Evolutionary conservation across 768 basidiomycete species (phyloP).

Genomic region (Leccinum variicolor): DNA sequence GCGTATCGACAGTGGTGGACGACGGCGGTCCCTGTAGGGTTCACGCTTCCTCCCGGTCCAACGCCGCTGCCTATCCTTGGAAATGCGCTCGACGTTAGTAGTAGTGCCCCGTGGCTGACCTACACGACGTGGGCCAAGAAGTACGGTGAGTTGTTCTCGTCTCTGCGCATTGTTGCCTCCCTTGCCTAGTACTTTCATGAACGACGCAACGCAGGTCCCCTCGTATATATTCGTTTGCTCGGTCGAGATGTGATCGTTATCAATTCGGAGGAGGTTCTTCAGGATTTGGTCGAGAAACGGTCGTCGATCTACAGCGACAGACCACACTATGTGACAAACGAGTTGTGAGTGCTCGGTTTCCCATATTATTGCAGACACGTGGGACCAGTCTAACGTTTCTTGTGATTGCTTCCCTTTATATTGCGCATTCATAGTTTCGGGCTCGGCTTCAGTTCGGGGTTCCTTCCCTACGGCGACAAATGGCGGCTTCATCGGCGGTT

Average conservation of each 20-base stretch:
- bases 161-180: background rate
- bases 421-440: constrained; percentile 1
- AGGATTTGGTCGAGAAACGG: constrained; percentile 12
- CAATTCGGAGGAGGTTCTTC: constrained; percentile 8
- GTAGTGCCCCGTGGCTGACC: constrained; percentile 8
- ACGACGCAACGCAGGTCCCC: background rate
- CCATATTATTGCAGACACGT: background rate
- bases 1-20: background rate
- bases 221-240: constrained; percentile 1
- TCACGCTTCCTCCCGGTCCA: constrained; percentile 13
- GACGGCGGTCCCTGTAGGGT: background rate
- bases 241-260: constrained; percentile 6
- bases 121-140: constrained; percentile 11
- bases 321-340: constrained; percentile 5
- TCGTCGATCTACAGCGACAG: constrained; percentile 15
- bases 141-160: constrained; percentile 2
- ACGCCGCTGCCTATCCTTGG: constrained; percentile 10
- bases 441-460: constrained; percentile 12
- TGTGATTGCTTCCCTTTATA: background rate
- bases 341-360: constrained; percentile 4
- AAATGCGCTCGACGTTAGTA: constrained; percentile 7
- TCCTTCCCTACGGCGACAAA: background rate
- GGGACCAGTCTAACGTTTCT: background rate
- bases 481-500: constrained; percentile 9
- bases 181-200: background rate